Evolutionary conservation across 768 basidiomycete genomes (phyloP).

Genomic region (Megacollybia marginata): DNA sequence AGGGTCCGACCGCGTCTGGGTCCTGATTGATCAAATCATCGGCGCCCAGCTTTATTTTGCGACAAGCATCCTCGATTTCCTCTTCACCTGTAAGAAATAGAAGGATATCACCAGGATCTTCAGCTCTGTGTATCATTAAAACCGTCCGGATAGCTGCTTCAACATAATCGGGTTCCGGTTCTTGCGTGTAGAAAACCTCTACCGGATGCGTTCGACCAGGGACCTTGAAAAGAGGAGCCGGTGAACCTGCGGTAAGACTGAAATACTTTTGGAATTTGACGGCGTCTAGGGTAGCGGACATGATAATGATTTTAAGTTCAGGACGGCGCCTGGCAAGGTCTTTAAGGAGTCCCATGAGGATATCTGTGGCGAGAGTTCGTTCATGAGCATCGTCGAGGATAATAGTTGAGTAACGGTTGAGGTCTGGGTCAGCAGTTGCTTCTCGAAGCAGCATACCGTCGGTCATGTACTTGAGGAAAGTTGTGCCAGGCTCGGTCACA

Average conservation of each 20-base stretch:
- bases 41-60: conserved; percentile 87
- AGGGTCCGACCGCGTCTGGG: conserved; percentile 72
- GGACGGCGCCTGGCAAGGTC: conserved; percentile 66
- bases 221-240: conserved; percentile 81
- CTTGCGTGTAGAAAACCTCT: conserved; percentile 90
- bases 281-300: conserved; percentile 98
- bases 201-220: conserved; percentile 94
- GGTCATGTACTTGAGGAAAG: conserved; percentile 99
- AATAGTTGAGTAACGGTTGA: conserved; percentile 91
- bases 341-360: conserved; percentile 96
- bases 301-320: conserved; percentile 96
- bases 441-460: conserved; percentile 99
- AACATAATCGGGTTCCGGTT: conserved; percentile 92
- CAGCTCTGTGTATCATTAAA: conserved; percentile 94
- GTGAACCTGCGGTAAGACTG: conserved; percentile 32
- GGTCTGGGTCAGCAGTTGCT: conserved; percentile 94
- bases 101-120: conserved; percentile 87
- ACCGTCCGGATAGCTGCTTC: conserved; percentile 96
- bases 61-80: conserved; percentile 94
- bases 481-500: conserved; percentile 82
- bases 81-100: conserved; percentile 98
- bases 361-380: conserved; percentile 94
- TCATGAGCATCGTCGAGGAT: conserved; percentile 99
- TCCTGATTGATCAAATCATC: conserved; percentile 74
- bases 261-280: conserved; percentile 98